phyloP scores from a whole-genome alignment of 2,329 filamentous ascomycete genomes.

The Ceratocystis ficicola region DNA sequence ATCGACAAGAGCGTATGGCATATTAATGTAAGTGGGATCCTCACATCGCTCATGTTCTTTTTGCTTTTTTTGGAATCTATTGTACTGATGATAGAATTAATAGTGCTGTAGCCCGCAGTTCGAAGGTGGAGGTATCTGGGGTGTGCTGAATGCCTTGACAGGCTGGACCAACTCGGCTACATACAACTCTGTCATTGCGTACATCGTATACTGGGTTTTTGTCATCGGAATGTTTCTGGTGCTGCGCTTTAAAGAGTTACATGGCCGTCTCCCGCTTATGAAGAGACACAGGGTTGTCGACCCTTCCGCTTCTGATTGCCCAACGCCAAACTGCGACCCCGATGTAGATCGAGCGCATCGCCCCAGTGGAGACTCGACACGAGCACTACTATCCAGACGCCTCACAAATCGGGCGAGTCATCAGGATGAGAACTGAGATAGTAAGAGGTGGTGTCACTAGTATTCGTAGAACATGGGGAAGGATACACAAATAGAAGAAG shows the following conservation, averaged over 20 bases:
- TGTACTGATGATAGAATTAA: conserved; percentile 10
- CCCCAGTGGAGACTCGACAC: conserved; percentile 19
- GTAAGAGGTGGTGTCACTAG: background rate
- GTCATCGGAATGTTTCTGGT: conserved; percentile 51
- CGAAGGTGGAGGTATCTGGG: conserved; percentile 69
- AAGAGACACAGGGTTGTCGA: conserved; percentile 11
- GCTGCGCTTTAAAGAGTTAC: conserved; percentile 54
- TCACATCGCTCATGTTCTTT: no score
- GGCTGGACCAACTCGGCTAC: conserved; percentile 85
- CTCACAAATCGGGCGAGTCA: conserved; percentile 7
- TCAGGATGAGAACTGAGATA: background rate
- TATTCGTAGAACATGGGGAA: background rate
- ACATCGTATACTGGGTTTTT: conserved; percentile 76
- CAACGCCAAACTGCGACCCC: background rate
- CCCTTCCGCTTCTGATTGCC: background rate
- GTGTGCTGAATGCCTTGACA: conserved; percentile 72
- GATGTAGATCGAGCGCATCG: conserved; percentile 9
- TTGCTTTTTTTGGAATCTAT: background rate
- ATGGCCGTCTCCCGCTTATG: conserved; percentile 19
- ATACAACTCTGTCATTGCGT: conserved; percentile 74
- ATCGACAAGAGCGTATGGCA: conserved; percentile 71
- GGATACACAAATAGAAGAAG: background rate
- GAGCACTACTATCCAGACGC: conserved; percentile 16
- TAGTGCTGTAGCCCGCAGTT: conserved; percentile 65
- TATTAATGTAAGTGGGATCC: conserved; percentile 50